These are phyloP conservation scores for Cyberlindnera bimundalis DNA, from an alignment of 805 yeast genomes.

Conservation along the genomic window DNA sequence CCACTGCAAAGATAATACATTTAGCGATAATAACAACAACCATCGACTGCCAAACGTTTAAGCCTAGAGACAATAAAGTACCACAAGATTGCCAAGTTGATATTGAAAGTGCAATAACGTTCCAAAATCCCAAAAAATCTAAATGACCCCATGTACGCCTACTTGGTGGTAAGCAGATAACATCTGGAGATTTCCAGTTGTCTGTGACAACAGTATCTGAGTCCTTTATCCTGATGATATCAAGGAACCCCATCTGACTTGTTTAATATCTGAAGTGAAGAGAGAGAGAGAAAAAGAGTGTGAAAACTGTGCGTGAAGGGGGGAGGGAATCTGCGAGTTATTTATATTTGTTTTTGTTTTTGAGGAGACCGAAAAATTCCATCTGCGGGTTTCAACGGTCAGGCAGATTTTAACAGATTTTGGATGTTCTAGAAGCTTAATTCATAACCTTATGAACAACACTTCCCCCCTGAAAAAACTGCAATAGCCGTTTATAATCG, in stretches of 20 bases:
- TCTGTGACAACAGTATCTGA: slow-evolving; percentile 20
- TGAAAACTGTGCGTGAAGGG: too few species aligned
- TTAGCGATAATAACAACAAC: slow-evolving; percentile 41
- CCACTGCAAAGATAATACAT: slow-evolving; percentile 36
- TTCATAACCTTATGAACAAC: too few species aligned
- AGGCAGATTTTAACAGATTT: too few species aligned
- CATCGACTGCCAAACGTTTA: slow-evolving; percentile 42
- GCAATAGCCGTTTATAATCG: too few species aligned
- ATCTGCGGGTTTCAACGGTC: background rate
- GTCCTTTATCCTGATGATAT: slow-evolving; percentile 21
- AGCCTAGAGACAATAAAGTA: slow-evolving; percentile 40
- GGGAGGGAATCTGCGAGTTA: background rate
- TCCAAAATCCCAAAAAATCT: slow-evolving; percentile 42
- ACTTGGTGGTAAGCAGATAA: slow-evolving; percentile 41
- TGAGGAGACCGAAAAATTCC: background rate
- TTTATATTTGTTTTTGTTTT: background rate
- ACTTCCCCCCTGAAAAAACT: too few species aligned
- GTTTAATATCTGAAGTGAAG: too few species aligned
- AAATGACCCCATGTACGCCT: slow-evolving; percentile 45
- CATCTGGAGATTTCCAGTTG: slow-evolving; percentile 37
- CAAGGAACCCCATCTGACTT: slow-evolving; percentile 8
- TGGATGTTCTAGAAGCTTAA: too few species aligned
- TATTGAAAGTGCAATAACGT: slow-evolving; percentile 36
- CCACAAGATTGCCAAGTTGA: slow-evolving; percentile 42
- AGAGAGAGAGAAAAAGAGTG: too few species aligned